Evolutionary conservation across 495 filamentous ascomycete genomes (phyloP).

Genomic region (Aspergillus biplanus): DNA sequence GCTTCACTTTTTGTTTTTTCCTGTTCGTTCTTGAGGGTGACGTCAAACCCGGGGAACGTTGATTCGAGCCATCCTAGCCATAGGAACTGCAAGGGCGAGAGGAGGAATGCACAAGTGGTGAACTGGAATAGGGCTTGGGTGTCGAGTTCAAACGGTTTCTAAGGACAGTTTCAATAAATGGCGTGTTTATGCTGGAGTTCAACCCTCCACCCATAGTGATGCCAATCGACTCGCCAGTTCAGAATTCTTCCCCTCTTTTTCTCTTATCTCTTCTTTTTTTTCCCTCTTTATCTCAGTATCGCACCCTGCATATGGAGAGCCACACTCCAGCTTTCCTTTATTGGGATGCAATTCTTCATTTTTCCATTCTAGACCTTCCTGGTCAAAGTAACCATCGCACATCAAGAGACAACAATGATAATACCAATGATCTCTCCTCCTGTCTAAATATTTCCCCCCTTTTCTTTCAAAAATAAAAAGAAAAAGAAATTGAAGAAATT

Average conservation of each 20-base stretch:
- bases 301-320: too few species aligned
- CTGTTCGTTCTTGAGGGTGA: constrained; percentile 25
- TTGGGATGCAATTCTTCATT: not conserved
- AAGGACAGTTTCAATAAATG: constrained; percentile 10
- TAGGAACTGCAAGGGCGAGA: constrained; percentile 75
- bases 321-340: not conserved
- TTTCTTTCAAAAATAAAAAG: not conserved
- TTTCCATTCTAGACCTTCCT: not conserved
- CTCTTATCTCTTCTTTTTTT: not conserved
- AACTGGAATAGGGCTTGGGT: constrained; percentile 69
- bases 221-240: constrained; percentile 14
- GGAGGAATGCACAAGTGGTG: constrained; percentile 68
- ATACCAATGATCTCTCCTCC: too few species aligned
- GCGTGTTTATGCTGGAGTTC: not conserved
- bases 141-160: constrained; percentile 52
- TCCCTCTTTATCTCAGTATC: not conserved
- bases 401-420: too few species aligned
- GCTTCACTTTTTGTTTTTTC: constrained; percentile 19
- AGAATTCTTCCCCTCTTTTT: not conserved
- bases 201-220: constrained; percentile 12
- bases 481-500: not conserved
- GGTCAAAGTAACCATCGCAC: too few species aligned
- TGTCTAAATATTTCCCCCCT: not conserved
- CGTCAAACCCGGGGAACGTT: constrained; percentile 47
- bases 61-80: constrained; percentile 67